A percentile compares a stretch with the other conserved stretches of the same genome.
Conservation (phyloP, 768 basidiomycete species). For the Lactifluus subvellereus region DNA sequence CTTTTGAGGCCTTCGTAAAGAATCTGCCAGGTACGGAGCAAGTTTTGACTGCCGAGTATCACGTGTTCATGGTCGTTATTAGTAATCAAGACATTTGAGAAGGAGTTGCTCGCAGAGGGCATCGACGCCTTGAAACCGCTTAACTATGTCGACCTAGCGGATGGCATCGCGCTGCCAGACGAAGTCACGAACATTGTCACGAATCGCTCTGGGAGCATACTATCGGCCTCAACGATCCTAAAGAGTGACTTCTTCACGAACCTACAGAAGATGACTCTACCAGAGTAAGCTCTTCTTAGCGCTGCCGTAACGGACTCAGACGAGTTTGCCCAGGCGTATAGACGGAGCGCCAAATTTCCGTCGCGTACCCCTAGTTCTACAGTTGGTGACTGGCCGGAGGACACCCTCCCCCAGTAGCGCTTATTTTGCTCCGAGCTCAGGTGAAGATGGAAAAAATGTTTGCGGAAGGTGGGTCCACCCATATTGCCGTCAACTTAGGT, state of each 20-base stretch:
- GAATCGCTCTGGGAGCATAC: slow-evolving; percentile 75
- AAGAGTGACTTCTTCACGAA: slow-evolving; percentile 95
- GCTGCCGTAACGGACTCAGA: neutral
- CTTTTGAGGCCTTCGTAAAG: slow-evolving; percentile 77
- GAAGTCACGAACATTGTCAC: slow-evolving; percentile 85
- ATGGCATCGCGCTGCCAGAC: slow-evolving; percentile 78
- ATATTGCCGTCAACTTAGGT: neutral
- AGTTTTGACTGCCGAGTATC: slow-evolving; percentile 45
- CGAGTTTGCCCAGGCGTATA: slow-evolving; percentile 51
- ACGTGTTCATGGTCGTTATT: neutral
- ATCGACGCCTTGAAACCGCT: slow-evolving; percentile 77
- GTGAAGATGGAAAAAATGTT: slow-evolving; percentile 49
- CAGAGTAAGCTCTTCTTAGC: slow-evolving; percentile 56
- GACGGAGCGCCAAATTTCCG: slow-evolving; percentile 96
- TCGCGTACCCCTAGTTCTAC: slow-evolving; percentile 60
- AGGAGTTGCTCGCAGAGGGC: slow-evolving; percentile 77
- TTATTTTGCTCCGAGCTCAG: slow-evolving; percentile 37
- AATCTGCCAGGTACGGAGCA: slow-evolving; percentile 64
- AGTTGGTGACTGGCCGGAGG: slow-evolving; percentile 26
- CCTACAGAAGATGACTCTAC: slow-evolving; percentile 92
- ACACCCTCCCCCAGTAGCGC: slow-evolving; percentile 31
- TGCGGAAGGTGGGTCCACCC: slow-evolving; percentile 58
- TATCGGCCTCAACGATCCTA: slow-evolving; percentile 88
- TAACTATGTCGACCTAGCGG: slow-evolving; percentile 57
- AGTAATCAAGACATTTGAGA: slow-evolving; percentile 96